Evolutionary conservation across 2,329 filamentous ascomycete species (phyloP).

Genomic region (Leptographium flavum): DNA sequence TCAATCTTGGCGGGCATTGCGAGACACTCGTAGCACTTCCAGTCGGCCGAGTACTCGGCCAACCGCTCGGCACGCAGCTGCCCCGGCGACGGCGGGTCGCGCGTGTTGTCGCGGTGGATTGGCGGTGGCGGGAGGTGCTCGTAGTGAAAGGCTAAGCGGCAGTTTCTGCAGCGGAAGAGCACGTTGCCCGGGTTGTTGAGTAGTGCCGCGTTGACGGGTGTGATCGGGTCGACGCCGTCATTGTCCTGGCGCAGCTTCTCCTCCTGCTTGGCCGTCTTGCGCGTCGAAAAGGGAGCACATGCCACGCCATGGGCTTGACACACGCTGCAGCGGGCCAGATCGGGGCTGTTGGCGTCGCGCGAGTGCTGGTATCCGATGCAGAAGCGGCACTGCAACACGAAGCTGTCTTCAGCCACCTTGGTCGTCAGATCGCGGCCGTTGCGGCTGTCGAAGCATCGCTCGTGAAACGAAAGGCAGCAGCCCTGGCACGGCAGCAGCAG

Average conservation of each 20-base stretch:
- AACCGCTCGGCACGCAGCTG: constrained; percentile 41
- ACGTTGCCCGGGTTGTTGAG: constrained; percentile 66
- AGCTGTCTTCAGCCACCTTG: constrained; percentile 62
- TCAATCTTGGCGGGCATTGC: constrained; percentile 51
- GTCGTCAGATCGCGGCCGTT: constrained; percentile 66
- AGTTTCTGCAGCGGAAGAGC: constrained; percentile 69
- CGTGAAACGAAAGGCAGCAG: constrained; percentile 74
- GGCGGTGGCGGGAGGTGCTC: constrained; percentile 56
- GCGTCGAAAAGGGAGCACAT: constrained; percentile 61
- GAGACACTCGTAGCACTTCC: constrained; percentile 69
- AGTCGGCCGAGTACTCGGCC: constrained; percentile 58
- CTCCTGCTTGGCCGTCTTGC: constrained; percentile 64
- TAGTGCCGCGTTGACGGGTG: constrained; percentile 42
- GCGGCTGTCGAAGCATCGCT: constrained; percentile 63
- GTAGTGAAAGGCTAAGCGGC: constrained; percentile 69
- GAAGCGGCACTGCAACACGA: constrained; percentile 78
- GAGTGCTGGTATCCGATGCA: constrained; percentile 58
- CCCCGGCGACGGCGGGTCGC: constrained; percentile 24
- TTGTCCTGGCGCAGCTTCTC: constrained; percentile 73
- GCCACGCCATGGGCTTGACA: constrained; percentile 53
- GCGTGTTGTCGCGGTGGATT: constrained; percentile 12
- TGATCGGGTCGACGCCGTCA: constrained; percentile 61
- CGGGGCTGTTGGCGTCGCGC: constrained; percentile 57
- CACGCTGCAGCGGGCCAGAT: constrained; percentile 54
- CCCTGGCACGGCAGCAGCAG: constrained; percentile 79